Conservation (phyloP, 768 basidiomycete genomes). For the Phylloporus rhodoxanthus region DNA sequence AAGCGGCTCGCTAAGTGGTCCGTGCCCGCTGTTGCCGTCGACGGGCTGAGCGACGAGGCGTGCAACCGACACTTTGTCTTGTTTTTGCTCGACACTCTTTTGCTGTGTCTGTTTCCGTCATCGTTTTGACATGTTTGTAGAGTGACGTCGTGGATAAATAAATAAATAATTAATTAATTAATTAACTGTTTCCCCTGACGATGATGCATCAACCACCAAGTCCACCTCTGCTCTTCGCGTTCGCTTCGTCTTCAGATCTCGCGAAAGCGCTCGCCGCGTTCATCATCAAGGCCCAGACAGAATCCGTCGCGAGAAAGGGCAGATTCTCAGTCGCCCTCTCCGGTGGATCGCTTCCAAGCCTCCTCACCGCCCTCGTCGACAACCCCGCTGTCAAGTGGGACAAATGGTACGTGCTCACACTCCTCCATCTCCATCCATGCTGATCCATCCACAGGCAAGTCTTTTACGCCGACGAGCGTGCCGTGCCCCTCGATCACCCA, state of each 20-base stretch:
- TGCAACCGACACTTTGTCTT: slow-evolving; percentile 80
- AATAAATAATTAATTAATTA: neutral
- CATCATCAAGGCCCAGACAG: slow-evolving; percentile 80
- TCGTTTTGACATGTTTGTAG: slow-evolving; percentile 23
- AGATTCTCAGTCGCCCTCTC: slow-evolving; percentile 91
- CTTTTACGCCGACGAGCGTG: slow-evolving; percentile 95
- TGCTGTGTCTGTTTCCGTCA: slow-evolving; percentile 66
- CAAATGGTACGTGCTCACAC: slow-evolving; percentile 64
- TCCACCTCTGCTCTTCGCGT: slow-evolving; percentile 68
- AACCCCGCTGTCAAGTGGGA: slow-evolving; percentile 79
- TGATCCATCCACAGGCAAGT: slow-evolving; percentile 68
- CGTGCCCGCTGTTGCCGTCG: slow-evolving; percentile 38
- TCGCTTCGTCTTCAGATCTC: slow-evolving; percentile 51
- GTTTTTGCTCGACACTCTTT: slow-evolving; percentile 64
- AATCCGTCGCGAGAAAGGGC: slow-evolving; percentile 83
- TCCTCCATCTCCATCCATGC: neutral
- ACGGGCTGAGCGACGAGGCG: slow-evolving; percentile 51
- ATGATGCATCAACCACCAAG: slow-evolving; percentile 50
- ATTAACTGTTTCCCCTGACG: slow-evolving; percentile 8
- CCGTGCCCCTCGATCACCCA: slow-evolving; percentile 85
- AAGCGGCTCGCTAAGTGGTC: slow-evolving; percentile 40
- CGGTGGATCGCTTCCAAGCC: slow-evolving; percentile 84
- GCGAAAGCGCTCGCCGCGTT: slow-evolving; percentile 69
- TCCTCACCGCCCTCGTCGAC: slow-evolving; percentile 65
- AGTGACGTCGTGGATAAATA: slow-evolving; percentile 16